Conservation (phyloP, 139 green algal genomes). For the Spirogloea muscicola region DNA sequence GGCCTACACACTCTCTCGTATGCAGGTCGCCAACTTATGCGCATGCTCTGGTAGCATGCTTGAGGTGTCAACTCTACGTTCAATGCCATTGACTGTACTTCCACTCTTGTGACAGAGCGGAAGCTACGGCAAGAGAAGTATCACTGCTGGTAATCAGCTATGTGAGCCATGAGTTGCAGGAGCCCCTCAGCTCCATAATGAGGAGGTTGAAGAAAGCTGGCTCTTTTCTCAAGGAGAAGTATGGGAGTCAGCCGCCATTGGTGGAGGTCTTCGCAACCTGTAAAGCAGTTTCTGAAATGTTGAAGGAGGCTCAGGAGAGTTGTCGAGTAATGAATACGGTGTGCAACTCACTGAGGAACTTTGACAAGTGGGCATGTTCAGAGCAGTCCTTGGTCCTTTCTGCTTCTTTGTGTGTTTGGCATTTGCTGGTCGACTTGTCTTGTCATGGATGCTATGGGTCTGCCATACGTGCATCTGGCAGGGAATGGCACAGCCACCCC, state of each 20-base stretch:
- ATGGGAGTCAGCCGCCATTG: not conserved
- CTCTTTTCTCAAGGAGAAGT: not conserved
- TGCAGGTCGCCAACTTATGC: too few species aligned
- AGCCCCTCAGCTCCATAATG: not conserved
- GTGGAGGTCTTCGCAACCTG: not conserved
- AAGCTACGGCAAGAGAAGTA: not conserved
- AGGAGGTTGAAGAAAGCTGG: not conserved
- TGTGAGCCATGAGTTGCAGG: constrained; percentile 1
- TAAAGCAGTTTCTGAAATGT: not conserved
- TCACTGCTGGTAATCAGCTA: constrained; percentile 2
- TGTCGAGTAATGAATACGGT: constrained; percentile 15
- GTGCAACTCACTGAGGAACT: too few species aligned
- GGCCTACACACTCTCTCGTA: too few species aligned
- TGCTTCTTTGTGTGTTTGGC: too few species aligned
- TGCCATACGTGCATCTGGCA: too few species aligned
- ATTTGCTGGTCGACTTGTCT: too few species aligned
- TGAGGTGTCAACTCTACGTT: too few species aligned
- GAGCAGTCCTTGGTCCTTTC: too few species aligned
- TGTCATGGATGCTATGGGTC: too few species aligned
- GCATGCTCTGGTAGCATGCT: too few species aligned
- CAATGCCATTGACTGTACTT: not conserved
- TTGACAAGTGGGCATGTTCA: too few species aligned
- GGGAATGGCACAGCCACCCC: too few species aligned
- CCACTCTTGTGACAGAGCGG: not conserved
- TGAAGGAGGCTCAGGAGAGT: constrained; percentile 9